A percentile compares a stretch with the other conserved stretches of the same genome.
These are phyloP conservation scores for Arabidopsis hybrid DNA, from an alignment of 441 rosid genomes.

Conservation along the genomic window DNA sequence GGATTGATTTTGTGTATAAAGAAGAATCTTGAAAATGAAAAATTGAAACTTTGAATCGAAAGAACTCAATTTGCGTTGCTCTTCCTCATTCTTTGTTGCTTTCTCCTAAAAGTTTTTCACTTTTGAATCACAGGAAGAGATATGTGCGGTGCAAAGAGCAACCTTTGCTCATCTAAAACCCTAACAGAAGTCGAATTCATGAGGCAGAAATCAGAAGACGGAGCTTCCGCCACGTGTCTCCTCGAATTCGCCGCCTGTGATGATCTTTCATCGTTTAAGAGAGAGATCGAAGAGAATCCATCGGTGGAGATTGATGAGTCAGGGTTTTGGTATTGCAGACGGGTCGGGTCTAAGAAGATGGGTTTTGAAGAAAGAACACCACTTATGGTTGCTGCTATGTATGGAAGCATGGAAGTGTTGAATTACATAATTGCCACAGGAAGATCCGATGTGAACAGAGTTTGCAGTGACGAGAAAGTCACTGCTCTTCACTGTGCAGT, in stretches of 20 bases:
- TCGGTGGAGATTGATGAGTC: conserved; percentile 60
- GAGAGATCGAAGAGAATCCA: conserved; percentile 60
- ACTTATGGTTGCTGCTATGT: conserved; percentile 81
- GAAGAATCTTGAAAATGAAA: conserved; percentile 27
- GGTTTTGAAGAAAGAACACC: conserved; percentile 86
- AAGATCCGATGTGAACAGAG: conserved; percentile 62
- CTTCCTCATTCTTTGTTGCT: background rate
- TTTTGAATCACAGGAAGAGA: conserved; percentile 53
- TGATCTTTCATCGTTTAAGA: conserved; percentile 61
- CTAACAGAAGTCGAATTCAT: conserved; percentile 57
- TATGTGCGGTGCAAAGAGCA: conserved; percentile 61
- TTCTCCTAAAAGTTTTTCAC: conserved; percentile 8
- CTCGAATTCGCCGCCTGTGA: conserved; percentile 84
- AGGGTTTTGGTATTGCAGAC: conserved; percentile 80
- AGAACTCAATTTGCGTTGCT: background rate
- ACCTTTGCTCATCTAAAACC: conserved; percentile 45
- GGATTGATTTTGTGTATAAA: conserved; percentile 1
- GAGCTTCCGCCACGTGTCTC: conserved; percentile 50
- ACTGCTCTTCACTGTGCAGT: conserved; percentile 92
- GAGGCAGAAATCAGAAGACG: conserved; percentile 44
- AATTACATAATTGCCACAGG: conserved; percentile 62
- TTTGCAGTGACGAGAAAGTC: conserved; percentile 71
- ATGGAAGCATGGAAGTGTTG: conserved; percentile 70
- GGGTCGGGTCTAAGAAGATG: conserved; percentile 80
- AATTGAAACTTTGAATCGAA: conserved; percentile 2